Conservation (phyloP, 2,329 filamentous ascomycete genomes). For the Tolypocladium capitatum region DNA sequence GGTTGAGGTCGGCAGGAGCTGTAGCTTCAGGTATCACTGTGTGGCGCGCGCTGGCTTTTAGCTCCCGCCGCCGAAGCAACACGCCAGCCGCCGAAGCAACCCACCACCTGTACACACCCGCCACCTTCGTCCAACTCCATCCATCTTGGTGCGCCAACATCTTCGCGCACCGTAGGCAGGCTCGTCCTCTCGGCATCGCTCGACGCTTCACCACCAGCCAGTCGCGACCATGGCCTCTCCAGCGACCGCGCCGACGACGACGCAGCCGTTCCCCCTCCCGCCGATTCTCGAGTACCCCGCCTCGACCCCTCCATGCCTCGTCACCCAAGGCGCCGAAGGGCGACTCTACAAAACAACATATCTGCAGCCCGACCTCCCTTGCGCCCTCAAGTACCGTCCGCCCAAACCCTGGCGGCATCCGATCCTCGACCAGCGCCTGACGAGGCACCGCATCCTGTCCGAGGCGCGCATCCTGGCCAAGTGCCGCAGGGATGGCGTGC, state of each 20-base stretch:
- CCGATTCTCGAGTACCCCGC: constrained; percentile 50
- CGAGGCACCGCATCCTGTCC: constrained; percentile 71
- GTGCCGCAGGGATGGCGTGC: constrained; percentile 64
- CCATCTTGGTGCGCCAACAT: background rate
- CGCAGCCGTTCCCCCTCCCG: constrained; percentile 39
- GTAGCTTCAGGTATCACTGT: too few relatives aligned
- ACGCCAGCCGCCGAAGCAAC: too few relatives aligned
- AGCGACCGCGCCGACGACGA: constrained; percentile 4
- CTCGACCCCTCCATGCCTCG: constrained; percentile 48
- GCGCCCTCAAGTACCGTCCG: constrained; percentile 83
- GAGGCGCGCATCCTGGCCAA: constrained; percentile 78
- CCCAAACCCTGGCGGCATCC: constrained; percentile 87
- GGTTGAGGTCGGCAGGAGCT: background rate
- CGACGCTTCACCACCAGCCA: background rate
- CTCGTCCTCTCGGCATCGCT: background rate
- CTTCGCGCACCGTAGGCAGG: background rate
- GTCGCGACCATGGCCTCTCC: constrained; percentile 1
- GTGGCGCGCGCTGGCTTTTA: background rate
- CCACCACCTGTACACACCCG: background rate
- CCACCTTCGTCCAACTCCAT: background rate
- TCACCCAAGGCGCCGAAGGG: constrained; percentile 91
- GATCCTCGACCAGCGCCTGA: constrained; percentile 74
- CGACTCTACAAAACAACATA: constrained; percentile 82
- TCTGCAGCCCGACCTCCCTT: constrained; percentile 52
- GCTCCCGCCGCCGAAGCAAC: background rate